A percentile compares a stretch with the other conserved stretches of the same genome.
Conservation (phyloP, 352 stramenopile species). For the Phytopythium vexans region DNA sequence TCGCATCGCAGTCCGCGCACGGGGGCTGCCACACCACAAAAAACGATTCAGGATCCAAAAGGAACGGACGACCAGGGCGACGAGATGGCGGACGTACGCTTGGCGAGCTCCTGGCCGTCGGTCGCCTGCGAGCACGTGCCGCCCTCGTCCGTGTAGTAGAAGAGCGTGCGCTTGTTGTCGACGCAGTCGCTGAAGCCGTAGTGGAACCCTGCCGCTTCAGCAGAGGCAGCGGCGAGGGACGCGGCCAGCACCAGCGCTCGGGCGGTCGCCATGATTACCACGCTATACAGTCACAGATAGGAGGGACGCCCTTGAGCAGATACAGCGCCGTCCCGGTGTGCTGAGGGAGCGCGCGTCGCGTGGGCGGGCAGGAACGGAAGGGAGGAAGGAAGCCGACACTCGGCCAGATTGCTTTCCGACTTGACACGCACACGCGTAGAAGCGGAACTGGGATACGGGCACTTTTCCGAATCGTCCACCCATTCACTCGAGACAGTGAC, state of each 20-base stretch:
- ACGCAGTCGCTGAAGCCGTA: conserved; percentile 84
- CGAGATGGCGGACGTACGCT: conserved; percentile 28
- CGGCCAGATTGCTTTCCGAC: too few species aligned
- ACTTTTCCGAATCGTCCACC: too few species aligned
- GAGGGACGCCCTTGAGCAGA: too few species aligned
- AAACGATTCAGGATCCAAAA: neutral
- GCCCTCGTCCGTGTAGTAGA: conserved; percentile 57
- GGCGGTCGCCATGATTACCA: neutral
- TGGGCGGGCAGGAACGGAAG: too few species aligned
- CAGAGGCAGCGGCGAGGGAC: neutral
- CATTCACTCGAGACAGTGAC: too few species aligned
- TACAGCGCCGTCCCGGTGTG: too few species aligned
- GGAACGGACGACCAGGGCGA: neutral
- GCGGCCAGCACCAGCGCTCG: neutral
- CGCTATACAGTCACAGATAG: too few species aligned
- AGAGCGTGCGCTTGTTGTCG: conserved; percentile 71
- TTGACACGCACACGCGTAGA: too few species aligned
- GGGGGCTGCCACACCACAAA: conserved; percentile 29
- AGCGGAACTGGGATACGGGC: too few species aligned
- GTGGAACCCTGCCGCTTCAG: conserved; percentile 15
- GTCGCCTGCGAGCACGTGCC: conserved; percentile 42
- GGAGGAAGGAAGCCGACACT: too few species aligned
- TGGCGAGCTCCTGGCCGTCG: conserved; percentile 33
- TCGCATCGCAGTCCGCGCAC: conserved; percentile 69
- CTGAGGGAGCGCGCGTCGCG: too few species aligned